Evolutionary conservation across 768 basidiomycete genomes (phyloP), one percentile per base, ranked within the genome.

Genomic region (Hygrophorus russula): DNA sequence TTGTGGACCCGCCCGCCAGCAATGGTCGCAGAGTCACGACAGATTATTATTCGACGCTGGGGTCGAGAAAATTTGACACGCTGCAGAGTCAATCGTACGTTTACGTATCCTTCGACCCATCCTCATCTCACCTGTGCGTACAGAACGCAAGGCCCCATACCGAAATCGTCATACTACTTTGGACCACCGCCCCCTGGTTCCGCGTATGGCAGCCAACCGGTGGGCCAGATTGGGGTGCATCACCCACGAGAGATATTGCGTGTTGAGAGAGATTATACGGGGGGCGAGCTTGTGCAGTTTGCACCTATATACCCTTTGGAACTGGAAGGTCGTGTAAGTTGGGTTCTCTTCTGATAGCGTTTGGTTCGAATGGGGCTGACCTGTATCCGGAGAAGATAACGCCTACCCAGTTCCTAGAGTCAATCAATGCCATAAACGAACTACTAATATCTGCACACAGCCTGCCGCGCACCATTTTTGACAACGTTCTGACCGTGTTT

Each of bases 271-370:
- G 96, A 99, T 59, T 99, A 96, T 59, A 76, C 69, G 11, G 80
- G 81, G 0, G 96, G 94, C 2, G 94, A 98, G 57, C 67, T 93
- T 5, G 74, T 80, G 24, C 94, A 97, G 62, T 96, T 99, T 59
- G 73, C 87, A 28, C 74, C 89, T 0, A 77, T 82, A 50, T 99
- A 84, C 61, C 92, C 90, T 1, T 64, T 93, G 33, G 96, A 99
- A 60, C 69, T 99, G 4, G 93, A 97, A 52, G 89, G 90, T 36
- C 73, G 96, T 60, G 92, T 94, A 54, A 55, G 86, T 66, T 31
- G 17, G 39, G 32, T 36, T 2, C 11, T 14, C 37, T 48, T 32
- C 33, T n/a, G 15, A 5, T 3, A 5, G 17, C 14, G 8, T 10
- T 10, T 11, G 12, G 6, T 9, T 27, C 15, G 14, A 9, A 15